phyloP scores from a whole-genome alignment of 1,284 basidiomycete species.

The Cryptococcus sp. region DNA sequence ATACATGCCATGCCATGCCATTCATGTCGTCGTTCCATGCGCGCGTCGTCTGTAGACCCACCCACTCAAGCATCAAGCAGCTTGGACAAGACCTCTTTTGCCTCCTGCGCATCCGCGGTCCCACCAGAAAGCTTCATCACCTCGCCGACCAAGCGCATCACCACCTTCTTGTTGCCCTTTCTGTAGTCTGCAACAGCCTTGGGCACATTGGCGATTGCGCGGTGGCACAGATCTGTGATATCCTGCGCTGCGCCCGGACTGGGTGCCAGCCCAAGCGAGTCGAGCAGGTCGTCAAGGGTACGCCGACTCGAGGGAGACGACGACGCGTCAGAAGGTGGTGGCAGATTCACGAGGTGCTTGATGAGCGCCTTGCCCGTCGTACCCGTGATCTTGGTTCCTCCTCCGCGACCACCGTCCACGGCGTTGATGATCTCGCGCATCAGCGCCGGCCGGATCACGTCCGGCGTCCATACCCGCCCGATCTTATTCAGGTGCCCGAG shows the following conservation, averaged over 20 bases:
- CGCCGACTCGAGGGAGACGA: conserved; percentile 2
- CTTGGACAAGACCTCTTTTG: conserved; percentile 40
- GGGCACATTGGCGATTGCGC: conserved; percentile 66
- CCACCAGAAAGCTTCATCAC: conserved; percentile 85
- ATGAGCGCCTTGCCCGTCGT: conserved; percentile 62
- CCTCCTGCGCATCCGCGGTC: conserved; percentile 60
- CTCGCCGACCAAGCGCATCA: conserved; percentile 82
- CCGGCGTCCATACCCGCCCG: conserved; percentile 61
- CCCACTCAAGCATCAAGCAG: conserved; percentile 22
- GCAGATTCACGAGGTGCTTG: conserved; percentile 59
- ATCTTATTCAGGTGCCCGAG: conserved; percentile 68
- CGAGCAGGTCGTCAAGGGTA: conserved; percentile 50
- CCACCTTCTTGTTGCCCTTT: conserved; percentile 71
- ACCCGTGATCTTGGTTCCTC: conserved; percentile 57
- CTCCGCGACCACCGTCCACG: conserved; percentile 54
- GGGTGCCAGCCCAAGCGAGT: conserved; percentile 25
- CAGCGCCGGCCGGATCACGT: conserved; percentile 60
- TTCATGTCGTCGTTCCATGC: neutral
- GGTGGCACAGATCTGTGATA: conserved; percentile 58
- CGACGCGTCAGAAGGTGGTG: neutral
- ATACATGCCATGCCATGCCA: neutral
- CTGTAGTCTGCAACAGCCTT: conserved; percentile 67
- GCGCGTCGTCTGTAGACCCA: neutral
- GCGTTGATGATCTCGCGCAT: conserved; percentile 76
- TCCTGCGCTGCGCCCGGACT: conserved; percentile 23